Base-by-base conservation (phyloP, 805 yeast species). In the Yarrowia hollandica region DNA sequence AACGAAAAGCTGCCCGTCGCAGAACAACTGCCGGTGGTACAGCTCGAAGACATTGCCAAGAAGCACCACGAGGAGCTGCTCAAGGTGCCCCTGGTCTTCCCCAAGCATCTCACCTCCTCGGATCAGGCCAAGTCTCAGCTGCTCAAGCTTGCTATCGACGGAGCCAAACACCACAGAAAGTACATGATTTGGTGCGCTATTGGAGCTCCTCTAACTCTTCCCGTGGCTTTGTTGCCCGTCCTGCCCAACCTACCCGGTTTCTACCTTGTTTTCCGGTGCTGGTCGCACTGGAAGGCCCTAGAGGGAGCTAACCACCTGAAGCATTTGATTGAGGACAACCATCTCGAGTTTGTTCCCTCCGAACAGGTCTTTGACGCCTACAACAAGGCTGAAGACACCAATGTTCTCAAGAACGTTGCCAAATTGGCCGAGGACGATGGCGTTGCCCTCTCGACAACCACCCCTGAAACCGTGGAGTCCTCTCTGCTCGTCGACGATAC, bases 241-340 rank as follows among this genome's bases (percentile, higher is more conserved):
- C 70, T 90, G 3, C 98, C 98, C 18, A 91, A 91, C 66, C 81
- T 91, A 18, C 98, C 98, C 0, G 96, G 96, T 0, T 86, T 92
- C 67, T 92, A 90, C 67, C 72, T 91, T 39, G 77, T 86, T 2
- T 91, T 86, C 69, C 77, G 98, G 62, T 77, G 86, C 16, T 91
- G 90, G 73, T 89, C 96, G 69, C 89, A 92, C 69, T 78, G 84
- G 68, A 86, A 86, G 65, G 96, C 96, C 0, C 75, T 79, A 62
- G 69, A 81, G 38, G 97, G 97, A 0, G 86, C 88, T 5, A 75
- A 77, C 62, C 94, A 89, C 68, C 72, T 91, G 62, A 72, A 77
- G 30, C 79, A 78, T 56, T 74, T 91, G 59, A 67, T 83, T n/a
- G 75, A 77, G 23, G 72, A 68, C 14, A 64, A 74, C 35, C 78